Evolutionary conservation across 2,329 filamentous ascomycete species (phyloP), one percentile per base, ranked within the genome.

Genomic region (Catunica adiposa): DNA sequence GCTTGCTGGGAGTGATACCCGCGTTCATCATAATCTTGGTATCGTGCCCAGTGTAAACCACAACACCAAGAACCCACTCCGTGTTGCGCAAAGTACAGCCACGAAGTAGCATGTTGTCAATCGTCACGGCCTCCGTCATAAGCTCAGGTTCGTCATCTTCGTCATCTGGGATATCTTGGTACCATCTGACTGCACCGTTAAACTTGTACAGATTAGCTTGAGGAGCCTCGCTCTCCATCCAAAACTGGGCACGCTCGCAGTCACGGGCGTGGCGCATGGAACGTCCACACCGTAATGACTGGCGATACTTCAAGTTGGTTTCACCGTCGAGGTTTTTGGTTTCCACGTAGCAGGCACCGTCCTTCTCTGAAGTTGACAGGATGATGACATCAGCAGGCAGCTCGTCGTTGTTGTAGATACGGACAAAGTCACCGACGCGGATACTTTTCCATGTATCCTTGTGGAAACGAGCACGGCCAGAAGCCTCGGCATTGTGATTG

Each of bases 21-120:
- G 92, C 86, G 66, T 98, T 98, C 72, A 96, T 85, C 92, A 98
- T 98, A 67, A 96, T 97, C 71, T 97, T 98, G 34, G 90, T 95
- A 67, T 98, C 90, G 64, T 89, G 82, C 34, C 92, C 92, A 9
- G 69, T 71, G 64, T 97, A 98, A 15, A 98, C 90, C 55, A 98
- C 90, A 2, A 98, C 78, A 54, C 89, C 92, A 4, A 98, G 77
- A 55, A 89, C 77, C 92, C 92, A 98, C 65, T 97, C 89, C 0
- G 92, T 98, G 67, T 97, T 98, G 61, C 89, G 82, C 51, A 98
- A 70, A 62, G 89, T 94, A 70, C 89, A 95, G 56, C 92, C 92
- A 73, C 92, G 85, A 47, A 98, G 80, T 29, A 98, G 78, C 60
- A 97, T 69, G 65, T 98, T 98, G 74, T 96, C 95, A 68, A 98